phyloP scores from a whole-genome alignment of 352 stramenopile genomes.

The Pythium chondricola region DNA sequence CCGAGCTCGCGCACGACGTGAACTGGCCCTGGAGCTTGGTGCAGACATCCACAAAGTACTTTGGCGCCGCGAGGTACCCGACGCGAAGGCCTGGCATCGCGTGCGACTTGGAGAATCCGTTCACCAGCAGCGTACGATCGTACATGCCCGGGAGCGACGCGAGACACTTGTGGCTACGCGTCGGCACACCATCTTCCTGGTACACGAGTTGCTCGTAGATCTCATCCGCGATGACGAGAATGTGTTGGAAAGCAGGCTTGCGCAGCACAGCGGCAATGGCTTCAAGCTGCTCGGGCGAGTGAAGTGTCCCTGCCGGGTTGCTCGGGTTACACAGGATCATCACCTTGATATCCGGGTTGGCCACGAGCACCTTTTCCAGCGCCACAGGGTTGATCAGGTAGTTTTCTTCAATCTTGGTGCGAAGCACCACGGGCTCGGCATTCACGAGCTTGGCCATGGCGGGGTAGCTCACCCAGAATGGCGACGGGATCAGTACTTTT shows the following conservation, averaged over 20 bases:
- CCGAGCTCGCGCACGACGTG: constrained; percentile 91
- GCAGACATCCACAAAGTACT: constrained; percentile 79
- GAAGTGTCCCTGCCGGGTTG: constrained; percentile 90
- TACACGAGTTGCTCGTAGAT: constrained; percentile 94
- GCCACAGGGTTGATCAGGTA: constrained; percentile 87
- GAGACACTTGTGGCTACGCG: constrained; percentile 62
- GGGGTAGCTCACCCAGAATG: constrained; percentile 97
- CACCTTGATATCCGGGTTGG: constrained; percentile 69
- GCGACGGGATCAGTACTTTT: constrained; percentile 93
- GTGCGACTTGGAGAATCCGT: constrained; percentile 96
- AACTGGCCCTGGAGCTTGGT: constrained; percentile 94
- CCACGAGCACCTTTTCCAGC: constrained; percentile 69
- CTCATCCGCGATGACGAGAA: constrained; percentile 87
- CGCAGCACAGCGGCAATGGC: constrained; percentile 24
- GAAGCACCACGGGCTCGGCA: constrained; percentile 88
- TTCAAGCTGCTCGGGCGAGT: constrained; percentile 29
- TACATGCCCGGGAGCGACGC: constrained; percentile 80
- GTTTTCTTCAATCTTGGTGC: constrained; percentile 84
- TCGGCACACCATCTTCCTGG: constrained; percentile 55
- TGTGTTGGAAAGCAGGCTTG: constrained; percentile 29
- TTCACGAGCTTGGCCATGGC: constrained; percentile 93
- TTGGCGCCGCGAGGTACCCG: constrained; percentile 85
- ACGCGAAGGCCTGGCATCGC: constrained; percentile 95
- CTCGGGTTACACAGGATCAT: constrained; percentile 96
- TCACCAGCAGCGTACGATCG: constrained; percentile 90